Conservation (phyloP, 2,329 filamentous ascomycete genomes). For the Talaromyces pinophilus region DNA sequence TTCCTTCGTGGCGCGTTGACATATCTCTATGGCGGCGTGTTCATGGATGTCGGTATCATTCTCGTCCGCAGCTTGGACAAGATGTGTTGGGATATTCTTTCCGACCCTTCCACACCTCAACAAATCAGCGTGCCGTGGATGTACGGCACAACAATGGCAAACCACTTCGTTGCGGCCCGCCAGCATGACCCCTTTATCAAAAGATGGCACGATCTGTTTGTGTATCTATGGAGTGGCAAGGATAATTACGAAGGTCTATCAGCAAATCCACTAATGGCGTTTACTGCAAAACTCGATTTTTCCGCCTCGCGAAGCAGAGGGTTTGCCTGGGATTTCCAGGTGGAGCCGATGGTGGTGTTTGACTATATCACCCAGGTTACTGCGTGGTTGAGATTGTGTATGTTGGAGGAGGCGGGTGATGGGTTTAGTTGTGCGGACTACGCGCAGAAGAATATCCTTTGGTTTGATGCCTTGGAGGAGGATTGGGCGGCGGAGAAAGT, state of each 20-base stretch:
- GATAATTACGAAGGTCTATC: slow-evolving; percentile 38
- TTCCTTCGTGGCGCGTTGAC: slow-evolving; percentile 49
- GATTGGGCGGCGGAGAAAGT: slow-evolving; percentile 27
- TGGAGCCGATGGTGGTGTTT: slow-evolving; percentile 26
- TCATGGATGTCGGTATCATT: slow-evolving; percentile 48
- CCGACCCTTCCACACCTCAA: slow-evolving; percentile 8
- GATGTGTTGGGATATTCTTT: slow-evolving; percentile 43
- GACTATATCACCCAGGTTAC: slow-evolving; percentile 47
- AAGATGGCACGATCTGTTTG: slow-evolving; percentile 45
- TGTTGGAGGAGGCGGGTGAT: slow-evolving; percentile 35
- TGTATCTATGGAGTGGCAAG: slow-evolving; percentile 39
- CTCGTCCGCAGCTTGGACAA: slow-evolving; percentile 45
- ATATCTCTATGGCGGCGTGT: slow-evolving; percentile 33
- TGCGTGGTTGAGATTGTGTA: slow-evolving; percentile 38
- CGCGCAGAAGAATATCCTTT: slow-evolving; percentile 32
- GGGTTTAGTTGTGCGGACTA: slow-evolving; percentile 37
- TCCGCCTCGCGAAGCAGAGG: slow-evolving; percentile 14
- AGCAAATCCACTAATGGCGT: slow-evolving; percentile 29
- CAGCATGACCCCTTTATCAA: slow-evolving; percentile 49
- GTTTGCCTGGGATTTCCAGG: slow-evolving; percentile 24
- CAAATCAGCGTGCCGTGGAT: slow-evolving; percentile 21
- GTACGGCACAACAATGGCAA: slow-evolving; percentile 32
- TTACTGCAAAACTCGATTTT: slow-evolving; percentile 11
- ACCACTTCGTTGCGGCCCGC: slow-evolving; percentile 49
- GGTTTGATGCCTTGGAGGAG: slow-evolving; percentile 32